Evolutionary conservation across 2,329 filamentous ascomycete species (phyloP), one percentile per base, ranked within the genome.

Genomic region (Arthrobotrys entomopaga): DNA sequence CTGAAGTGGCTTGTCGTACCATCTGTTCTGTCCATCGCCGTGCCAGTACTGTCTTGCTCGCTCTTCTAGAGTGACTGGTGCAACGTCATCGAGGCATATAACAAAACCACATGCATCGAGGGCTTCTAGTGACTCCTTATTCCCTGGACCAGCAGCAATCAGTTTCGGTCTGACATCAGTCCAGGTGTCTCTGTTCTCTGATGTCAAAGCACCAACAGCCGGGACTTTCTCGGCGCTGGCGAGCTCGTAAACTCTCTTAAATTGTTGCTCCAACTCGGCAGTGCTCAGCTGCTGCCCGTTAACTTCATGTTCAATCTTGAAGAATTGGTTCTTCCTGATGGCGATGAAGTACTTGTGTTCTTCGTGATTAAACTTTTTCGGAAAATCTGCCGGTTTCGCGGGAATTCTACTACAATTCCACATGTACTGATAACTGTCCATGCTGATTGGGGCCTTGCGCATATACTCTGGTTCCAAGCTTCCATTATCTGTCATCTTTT

Each of bases 341-440:
- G 88, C 95, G 56, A 97, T 83, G 78, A 99, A 91, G 84, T 98
- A 90, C 83, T 94, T 90, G 85, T 97, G 87, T 76, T 91, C 87
- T 74, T 87, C 83, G 70, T 87, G 83, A 10, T 89, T 83, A 83
- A 90, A 97, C 83, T 97, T 97, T 81, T 91, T 85, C 8, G 91
- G 90, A 80, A 92, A 88, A 81, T 99, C 95, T 38, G 89, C 87
- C 11, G 92, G 91, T 79, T 90, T 90, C 63, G 91, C 90, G 29
- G 94, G 90, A 46, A 98, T 89, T 78, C 95, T 90, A 82, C 88
- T 91, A 82, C 88, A 89, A 83, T 99, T 98, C 87, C 99, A 99
- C 95, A 99, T 99, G 87, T 90, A 98, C 84, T 97, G 86, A 85
- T 97, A 98, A 81, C 92, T 95, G 85, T 93, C 93, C 95, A 99